Evolutionary conservation across 1,284 basidiomycete species (phyloP).

Genomic region (Trametes pubescens): DNA sequence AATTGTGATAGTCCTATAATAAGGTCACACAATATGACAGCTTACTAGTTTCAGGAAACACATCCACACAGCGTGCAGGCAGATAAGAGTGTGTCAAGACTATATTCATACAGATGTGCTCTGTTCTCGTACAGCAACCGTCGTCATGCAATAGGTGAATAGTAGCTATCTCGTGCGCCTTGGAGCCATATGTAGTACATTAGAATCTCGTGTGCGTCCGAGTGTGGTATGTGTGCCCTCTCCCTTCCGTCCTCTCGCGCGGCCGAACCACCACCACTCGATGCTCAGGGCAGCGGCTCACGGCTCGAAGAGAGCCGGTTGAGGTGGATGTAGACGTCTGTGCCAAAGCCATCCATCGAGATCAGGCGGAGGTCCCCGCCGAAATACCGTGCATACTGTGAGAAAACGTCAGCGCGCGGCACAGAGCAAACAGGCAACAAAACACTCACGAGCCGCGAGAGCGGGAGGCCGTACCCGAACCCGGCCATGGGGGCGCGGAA

Average conservation of each 20-base stretch:
- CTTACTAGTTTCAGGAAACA: too few species aligned
- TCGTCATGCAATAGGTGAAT: slow-evolving; percentile 7
- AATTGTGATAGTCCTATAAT: too few species aligned
- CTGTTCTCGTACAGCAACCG: not conserved
- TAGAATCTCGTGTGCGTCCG: slow-evolving; percentile 6
- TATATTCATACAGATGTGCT: slow-evolving; percentile 24
- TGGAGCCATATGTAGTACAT: slow-evolving; percentile 14
- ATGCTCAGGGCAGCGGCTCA: slow-evolving; percentile 69
- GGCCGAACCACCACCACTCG: not conserved
- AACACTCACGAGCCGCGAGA: slow-evolving; percentile 78
- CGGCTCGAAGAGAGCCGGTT: slow-evolving; percentile 86
- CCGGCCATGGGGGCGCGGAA: slow-evolving; percentile 99
- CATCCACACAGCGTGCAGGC: too few species aligned
- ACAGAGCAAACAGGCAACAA: not conserved
- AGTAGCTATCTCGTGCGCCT: not conserved
- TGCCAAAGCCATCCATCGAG: slow-evolving; percentile 97
- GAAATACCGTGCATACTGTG: slow-evolving; percentile 93
- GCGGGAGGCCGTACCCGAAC: slow-evolving; percentile 93
- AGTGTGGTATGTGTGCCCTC: slow-evolving; percentile 5
- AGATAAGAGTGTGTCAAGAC: too few species aligned
- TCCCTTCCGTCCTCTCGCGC: not conserved
- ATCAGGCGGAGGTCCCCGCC: slow-evolving; percentile 97
- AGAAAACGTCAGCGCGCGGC: slow-evolving; percentile 40
- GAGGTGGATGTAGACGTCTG: slow-evolving; percentile 91
- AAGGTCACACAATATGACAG: too few species aligned